Base-by-base conservation (phyloP, 805 yeast species). In the Candida boidinii region DNA sequence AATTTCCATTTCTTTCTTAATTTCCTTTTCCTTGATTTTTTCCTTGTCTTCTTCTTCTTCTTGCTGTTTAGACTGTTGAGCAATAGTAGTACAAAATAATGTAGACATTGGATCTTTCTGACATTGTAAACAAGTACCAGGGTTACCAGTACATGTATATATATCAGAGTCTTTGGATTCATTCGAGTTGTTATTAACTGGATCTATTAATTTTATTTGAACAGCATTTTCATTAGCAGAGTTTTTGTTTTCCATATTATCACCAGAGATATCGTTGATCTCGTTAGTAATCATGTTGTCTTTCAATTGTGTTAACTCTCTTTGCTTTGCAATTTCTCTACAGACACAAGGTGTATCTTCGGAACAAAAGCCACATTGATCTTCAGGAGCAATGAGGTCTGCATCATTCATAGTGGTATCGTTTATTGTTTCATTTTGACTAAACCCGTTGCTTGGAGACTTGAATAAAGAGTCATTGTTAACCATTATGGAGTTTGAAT, bases 301-400 rank as follows among this genome's bases (percentile, higher is more conserved):
- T 19, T 43, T 46, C 26, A 40, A 28, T 22, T 45, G 49, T 3
- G 43, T 43, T 31, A 48, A 26, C 23, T 46, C 45, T 31, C 48
- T 70, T 46, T 68, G 75, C 43, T 65, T 63, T 3, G 76, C 78
- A 13, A 74, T 82, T 44, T 86, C 96, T 18, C 90, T 73, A 53
- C 96, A 90, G 2, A 90, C 82, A 58, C 97, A 90, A 2, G 95
- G 88, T 0, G 94, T 78, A 44, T 78, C 92, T 44, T 84, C 95
- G 0, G 94, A 75, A 51, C 97, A 90, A 56, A 90, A 88, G 0
- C 97, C 97, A 57, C 97, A 90, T 37, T 81, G 75, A 43, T 83
- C 94, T 38, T 54, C 55, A 7, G 56, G 53, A 1, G 53, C 38
- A 26, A 44, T 36, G n/a, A 67, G 64, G 6, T 75, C 70, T 2